Evolutionary conservation across 768 basidiomycete genomes (phyloP).

Genomic region (Nevesoporus exiguus): DNA sequence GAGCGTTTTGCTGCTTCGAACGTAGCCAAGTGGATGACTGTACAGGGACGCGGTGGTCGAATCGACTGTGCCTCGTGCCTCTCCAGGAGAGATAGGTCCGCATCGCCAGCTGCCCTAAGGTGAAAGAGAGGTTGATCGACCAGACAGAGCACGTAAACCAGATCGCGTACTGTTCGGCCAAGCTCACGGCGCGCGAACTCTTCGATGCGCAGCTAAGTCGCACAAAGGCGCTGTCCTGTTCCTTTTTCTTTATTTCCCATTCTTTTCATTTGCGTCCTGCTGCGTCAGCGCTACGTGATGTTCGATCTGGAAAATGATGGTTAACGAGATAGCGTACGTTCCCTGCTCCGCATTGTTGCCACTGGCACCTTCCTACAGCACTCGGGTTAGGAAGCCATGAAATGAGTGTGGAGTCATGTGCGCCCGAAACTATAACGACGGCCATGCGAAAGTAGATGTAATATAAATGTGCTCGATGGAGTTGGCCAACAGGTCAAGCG

Average conservation of each 20-base stretch:
- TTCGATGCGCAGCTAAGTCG: conserved; percentile 17
- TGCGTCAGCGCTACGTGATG: conserved; percentile 2
- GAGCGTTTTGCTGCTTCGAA: conserved; percentile 25
- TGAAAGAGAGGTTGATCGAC: conserved; percentile 1
- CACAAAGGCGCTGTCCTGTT: neutral
- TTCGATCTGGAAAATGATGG: neutral
- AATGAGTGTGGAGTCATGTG: conserved; percentile 31
- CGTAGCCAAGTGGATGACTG: conserved; percentile 22
- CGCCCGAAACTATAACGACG: conserved; percentile 29
- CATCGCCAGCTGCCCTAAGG: neutral
- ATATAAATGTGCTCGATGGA: neutral
- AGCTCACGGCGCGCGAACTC: conserved; percentile 1
- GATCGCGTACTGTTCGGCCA: conserved; percentile 14
- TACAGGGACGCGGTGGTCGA: conserved; percentile 13
- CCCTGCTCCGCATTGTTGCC: conserved; percentile 9
- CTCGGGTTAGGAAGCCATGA: conserved; percentile 25
- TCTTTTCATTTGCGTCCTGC: neutral
- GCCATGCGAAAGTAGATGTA: conserved; percentile 15
- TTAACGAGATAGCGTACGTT: neutral
- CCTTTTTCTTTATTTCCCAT: neutral
- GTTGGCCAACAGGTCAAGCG: neutral
- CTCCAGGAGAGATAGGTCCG: neutral
- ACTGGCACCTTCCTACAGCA: conserved; percentile 10
- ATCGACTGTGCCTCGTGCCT: conserved; percentile 7
- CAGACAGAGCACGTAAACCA: neutral